These are phyloP conservation scores for Fagopyrum tataricum DNA, from an alignment of 148 eudicot species.

Conservation along the genomic window DNA sequence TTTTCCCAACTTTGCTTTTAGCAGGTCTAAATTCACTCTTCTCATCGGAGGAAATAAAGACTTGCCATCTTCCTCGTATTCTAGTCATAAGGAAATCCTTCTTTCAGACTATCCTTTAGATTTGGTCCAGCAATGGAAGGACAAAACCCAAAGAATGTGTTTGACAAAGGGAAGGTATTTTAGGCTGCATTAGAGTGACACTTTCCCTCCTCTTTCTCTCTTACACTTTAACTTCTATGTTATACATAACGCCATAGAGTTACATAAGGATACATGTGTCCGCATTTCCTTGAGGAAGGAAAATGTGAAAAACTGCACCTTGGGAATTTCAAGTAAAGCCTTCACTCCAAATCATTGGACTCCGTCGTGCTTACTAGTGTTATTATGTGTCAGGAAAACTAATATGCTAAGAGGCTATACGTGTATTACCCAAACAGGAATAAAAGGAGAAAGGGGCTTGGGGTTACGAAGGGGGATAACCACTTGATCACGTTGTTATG, in stretches of 20 bases:
- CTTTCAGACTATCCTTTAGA: neutral
- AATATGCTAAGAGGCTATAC: neutral
- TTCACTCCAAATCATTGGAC: neutral
- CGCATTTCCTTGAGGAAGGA: too few species aligned
- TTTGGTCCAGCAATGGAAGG: neutral
- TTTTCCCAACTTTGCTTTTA: neutral
- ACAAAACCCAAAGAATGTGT: neutral
- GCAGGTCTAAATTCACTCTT: neutral
- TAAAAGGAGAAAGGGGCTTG: neutral
- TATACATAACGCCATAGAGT: too few species aligned
- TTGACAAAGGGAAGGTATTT: neutral
- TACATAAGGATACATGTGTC: too few species aligned
- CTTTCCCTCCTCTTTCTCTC: neutral
- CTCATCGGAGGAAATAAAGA: neutral
- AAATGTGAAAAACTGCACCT: too few species aligned
- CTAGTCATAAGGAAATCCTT: neutral
- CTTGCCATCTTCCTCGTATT: neutral
- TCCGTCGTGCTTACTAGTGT: neutral
- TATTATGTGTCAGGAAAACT: neutral
- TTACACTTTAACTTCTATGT: neutral
- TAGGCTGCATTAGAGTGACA: neutral
- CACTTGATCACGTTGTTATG: neutral
- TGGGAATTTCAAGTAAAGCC: neutral
- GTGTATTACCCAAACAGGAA: neutral
- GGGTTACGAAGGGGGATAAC: too few species aligned